Evolutionary conservation across 1,284 basidiomycete species (phyloP).

Genomic region (Irpex lacteus): DNA sequence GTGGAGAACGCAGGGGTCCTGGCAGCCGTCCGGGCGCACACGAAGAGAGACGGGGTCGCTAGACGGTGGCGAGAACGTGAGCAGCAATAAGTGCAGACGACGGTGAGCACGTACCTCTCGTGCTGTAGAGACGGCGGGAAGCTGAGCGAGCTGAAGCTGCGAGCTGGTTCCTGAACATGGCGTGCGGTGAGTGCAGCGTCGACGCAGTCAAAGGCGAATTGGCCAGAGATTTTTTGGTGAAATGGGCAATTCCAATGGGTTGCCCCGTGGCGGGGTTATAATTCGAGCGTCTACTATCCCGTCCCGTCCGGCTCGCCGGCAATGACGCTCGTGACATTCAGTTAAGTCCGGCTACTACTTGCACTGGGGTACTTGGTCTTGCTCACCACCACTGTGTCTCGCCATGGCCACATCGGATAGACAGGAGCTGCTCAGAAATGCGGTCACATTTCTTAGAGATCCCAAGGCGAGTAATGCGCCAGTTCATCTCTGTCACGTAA

Average conservation of each 20-base stretch:
- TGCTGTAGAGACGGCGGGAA: conserved; percentile 46
- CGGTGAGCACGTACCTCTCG: conserved; percentile 40
- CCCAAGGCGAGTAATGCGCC: conserved; percentile 49
- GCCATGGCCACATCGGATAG: conserved; percentile 53
- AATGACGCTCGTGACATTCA: conserved; percentile 19
- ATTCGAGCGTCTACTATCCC: conserved; percentile 7
- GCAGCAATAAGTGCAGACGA: neutral
- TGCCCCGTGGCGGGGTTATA: conserved; percentile 12
- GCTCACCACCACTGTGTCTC: neutral
- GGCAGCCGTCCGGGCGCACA: conserved; percentile 27
- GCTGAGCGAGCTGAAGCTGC: conserved; percentile 46
- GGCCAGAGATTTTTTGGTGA: conserved; percentile 16
- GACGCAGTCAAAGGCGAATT: conserved; percentile 13
- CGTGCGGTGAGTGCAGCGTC: conserved; percentile 17
- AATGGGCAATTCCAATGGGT: conserved; percentile 4
- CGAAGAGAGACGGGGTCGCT: conserved; percentile 30
- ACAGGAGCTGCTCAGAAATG: conserved; percentile 75
- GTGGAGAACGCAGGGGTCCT: conserved; percentile 22
- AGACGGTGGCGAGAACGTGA: conserved; percentile 10
- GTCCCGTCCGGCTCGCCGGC: neutral
- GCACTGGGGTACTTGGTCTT: neutral
- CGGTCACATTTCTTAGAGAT: conserved; percentile 79
- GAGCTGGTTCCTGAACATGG: conserved; percentile 42
- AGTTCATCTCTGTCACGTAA: neutral
- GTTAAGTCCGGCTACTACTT: conserved; percentile 7